These are phyloP conservation scores for Nothophoma quercina DNA, from an alignment of 2,329 filamentous ascomycete species.

Conservation along the genomic window DNA sequence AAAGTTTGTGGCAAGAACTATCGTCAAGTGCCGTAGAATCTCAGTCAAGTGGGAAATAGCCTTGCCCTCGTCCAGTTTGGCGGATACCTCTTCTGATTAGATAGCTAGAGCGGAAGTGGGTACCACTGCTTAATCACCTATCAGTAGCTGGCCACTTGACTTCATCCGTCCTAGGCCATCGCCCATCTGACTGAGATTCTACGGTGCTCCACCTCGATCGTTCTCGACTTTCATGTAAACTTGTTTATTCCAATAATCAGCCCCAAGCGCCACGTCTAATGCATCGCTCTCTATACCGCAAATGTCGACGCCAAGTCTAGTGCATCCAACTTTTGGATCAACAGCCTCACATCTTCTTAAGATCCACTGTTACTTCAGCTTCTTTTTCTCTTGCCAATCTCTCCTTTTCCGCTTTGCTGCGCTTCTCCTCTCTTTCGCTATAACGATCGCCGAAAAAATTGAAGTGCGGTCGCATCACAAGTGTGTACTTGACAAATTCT, in stretches of 20 bases:
- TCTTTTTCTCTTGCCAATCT: slow-evolving; percentile 4
- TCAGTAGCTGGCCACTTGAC: no score
- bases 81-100: no score
- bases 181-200: no score
- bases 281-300: no score
- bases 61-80: no score
- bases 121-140: no score
- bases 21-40: not conserved
- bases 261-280: not conserved
- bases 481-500: slow-evolving; percentile 73
- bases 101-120: no score
- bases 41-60: no score
- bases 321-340: not conserved
- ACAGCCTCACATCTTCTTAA: slow-evolving; percentile 2
- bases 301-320: no score
- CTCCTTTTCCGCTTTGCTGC: slow-evolving; percentile 28
- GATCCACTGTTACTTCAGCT: not conserved
- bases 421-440: slow-evolving; percentile 63
- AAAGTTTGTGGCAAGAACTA: slow-evolving; percentile 7
- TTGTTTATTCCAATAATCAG: not conserved
- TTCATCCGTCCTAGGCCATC: no score
- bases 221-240: not conserved
- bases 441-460: slow-evolving; percentile 68
- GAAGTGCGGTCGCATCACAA: slow-evolving; percentile 69
- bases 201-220: not conserved